Evolutionary conservation across 2,329 filamentous ascomycete species (phyloP), one percentile per base, ranked within the genome.

Genomic region (Bertia moriformis): DNA sequence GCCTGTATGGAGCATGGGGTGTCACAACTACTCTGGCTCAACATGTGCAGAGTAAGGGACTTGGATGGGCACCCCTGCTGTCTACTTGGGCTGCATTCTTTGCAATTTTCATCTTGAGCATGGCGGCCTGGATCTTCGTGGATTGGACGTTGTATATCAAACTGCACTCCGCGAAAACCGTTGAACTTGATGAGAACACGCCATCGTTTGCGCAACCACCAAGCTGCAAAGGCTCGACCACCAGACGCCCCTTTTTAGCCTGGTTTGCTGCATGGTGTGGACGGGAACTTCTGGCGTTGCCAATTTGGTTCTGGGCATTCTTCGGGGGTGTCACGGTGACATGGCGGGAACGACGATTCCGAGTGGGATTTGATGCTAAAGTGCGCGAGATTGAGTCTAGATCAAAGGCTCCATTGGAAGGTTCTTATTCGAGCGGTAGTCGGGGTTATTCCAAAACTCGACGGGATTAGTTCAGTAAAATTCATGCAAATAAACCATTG

Each of bases 241-340:
- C 65, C 51, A 43, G 62, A 58, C 66, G 83, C 27, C 60, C 67
- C 0, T 81, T 91, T 41, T 45, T 56, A 0, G 69, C 83, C 46
- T 98, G 87, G 83, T 52, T 91, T 3, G 54, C 69, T 4, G 83
- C 88, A 0, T 98, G 93, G 91, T 48, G 93, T 0, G 86, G 83
- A 0, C 69, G 91, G 20, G 91, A 98, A 59, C 46, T 73, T 0
- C 65, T 95, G 5, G 88, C 91, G 0, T 63, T 94, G 36, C 88
- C 88, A 0, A 81, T 98, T 42, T 98, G 91, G 91, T 63, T 75
- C 0, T 87, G 81, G 73, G 91, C 91, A 1, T 83, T 95, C 15
- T 74, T 85, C 48, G 80, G 89, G n/a, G 91, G 91, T 0, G 76
- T 82, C 2, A 89, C 78, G 0, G 85, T 98, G 0, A 73, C 73